These are phyloP conservation scores for Trifolium repens DNA, from an alignment of 306 rosid species.

Conservation along the genomic window DNA sequence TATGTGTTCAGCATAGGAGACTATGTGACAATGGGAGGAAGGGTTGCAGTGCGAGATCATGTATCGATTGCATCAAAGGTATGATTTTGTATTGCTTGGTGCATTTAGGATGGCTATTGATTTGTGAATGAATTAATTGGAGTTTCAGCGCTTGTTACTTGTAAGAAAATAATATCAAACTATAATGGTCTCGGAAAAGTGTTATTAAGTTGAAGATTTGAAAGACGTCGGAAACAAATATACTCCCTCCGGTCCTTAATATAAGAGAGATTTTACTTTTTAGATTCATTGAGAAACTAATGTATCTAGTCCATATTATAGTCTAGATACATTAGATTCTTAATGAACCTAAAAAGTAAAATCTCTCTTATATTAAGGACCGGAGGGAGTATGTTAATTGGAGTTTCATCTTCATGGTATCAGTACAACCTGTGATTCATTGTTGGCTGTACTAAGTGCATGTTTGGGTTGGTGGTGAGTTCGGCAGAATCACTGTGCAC, in stretches of 20 bases:
- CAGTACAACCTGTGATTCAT: slow-evolving; percentile 13
- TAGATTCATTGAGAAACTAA: too few species aligned
- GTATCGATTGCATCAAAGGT: slow-evolving; percentile 81
- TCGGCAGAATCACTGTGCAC: neutral
- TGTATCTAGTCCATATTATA: too few species aligned
- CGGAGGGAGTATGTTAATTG: too few species aligned
- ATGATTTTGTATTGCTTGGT: slow-evolving; percentile 26
- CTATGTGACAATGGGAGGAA: slow-evolving; percentile 88
- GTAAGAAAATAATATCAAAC: neutral
- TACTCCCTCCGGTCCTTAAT: too few species aligned
- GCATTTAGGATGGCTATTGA: slow-evolving; percentile 32
- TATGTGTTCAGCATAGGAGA: slow-evolving; percentile 72
- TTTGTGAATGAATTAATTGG: slow-evolving; percentile 27
- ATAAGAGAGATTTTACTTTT: too few species aligned
- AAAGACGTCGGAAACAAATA: slow-evolving; percentile 9
- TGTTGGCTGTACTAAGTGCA: neutral
- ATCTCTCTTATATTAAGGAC: too few species aligned
- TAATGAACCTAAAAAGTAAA: too few species aligned
- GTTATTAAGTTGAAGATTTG: slow-evolving; percentile 1
- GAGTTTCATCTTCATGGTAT: slow-evolving; percentile 3
- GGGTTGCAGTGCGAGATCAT: slow-evolving; percentile 93
- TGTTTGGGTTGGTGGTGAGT: neutral
- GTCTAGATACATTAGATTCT: too few species aligned
- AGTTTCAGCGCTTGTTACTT: neutral
- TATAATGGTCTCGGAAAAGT: slow-evolving; percentile 17